phyloP scores from a whole-genome alignment of 1,284 basidiomycete species.

The Erythrobasidium hasegawianum region DNA sequence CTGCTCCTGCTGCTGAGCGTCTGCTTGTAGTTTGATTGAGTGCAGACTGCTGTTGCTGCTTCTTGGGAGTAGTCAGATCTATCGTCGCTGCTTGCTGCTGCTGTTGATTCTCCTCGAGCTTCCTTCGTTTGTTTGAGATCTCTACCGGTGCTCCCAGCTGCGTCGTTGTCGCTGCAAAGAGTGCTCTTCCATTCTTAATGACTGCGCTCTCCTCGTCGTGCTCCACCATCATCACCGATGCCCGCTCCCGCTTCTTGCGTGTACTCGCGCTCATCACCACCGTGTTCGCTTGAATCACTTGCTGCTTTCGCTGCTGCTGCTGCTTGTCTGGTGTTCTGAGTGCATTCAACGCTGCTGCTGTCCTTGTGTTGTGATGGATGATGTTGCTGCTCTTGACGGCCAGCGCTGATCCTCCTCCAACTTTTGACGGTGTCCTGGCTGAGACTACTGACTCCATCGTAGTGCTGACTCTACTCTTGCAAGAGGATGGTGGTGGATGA shows the following conservation, averaged over 20 bases:
- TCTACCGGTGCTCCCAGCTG: slow-evolving; percentile 29
- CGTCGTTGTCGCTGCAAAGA: slow-evolving; percentile 28
- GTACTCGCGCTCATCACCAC: not conserved
- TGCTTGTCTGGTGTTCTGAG: not conserved
- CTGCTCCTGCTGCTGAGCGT: too few species aligned
- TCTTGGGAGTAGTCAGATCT: not conserved
- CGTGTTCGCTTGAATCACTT: not conserved
- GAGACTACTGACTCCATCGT: too few species aligned
- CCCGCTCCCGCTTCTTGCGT: not conserved
- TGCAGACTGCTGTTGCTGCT: slow-evolving; percentile 1
- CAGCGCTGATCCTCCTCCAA: too few species aligned
- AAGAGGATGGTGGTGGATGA: too few species aligned
- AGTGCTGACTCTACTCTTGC: too few species aligned
- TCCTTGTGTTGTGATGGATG: too few species aligned
- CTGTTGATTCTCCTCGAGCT: too few species aligned
- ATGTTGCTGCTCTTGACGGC: too few species aligned
- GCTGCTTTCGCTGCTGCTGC: not conserved
- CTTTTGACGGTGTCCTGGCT: too few species aligned
- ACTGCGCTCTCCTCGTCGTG: not conserved
- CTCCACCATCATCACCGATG: too few species aligned
- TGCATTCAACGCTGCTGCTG: too few species aligned
- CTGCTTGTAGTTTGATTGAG: too few species aligned
- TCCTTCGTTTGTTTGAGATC: not conserved
- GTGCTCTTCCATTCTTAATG: slow-evolving; percentile 20
- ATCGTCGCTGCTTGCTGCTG: not conserved